Base-by-base conservation (phyloP, 1,284 basidiomycete species). In the Thelephora terrestris region DNA sequence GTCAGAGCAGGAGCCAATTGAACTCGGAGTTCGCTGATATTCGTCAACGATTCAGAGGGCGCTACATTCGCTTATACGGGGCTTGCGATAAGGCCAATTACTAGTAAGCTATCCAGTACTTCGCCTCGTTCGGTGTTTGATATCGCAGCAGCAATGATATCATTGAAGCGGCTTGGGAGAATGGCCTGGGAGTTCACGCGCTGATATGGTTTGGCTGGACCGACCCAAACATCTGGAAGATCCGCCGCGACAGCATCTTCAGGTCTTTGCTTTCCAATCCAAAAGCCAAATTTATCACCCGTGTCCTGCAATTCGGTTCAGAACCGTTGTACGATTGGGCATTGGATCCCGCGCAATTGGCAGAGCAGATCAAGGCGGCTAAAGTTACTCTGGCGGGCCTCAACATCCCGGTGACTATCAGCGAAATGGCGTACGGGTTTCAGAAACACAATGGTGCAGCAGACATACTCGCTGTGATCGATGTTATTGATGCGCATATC, bases 11-110 rank as follows among this genome's bases (percentile, higher is more conserved):
- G n/a, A 49, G 54, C 12, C 67, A 75, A 52, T 66, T 99, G 60
- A 99, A 99, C 71, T 93, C 95, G 66, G 96, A 99, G 71, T 98
- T 99, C 94, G 95, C 96, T 1, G 96, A 99, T 62, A 99, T 99
- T 57, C 78, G 96, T 48, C 92, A 95, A 73, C 93, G 96, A 69
- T 98, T 99, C 75, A 97, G 97, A 77, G 88, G 91, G 7, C 74
- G 86, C 38, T 88, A 87, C 56, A 75, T 88, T 27, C 79, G 85
- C 17, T 60, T 88, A 32, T 88, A 88, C 52, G 79, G 82, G 9
- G 64, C 63, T 23, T 88, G 85, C 57, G 82, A 86, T 53, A 63
- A 67, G 3, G 51, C 63, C 21, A 79, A 76, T n/a, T 84, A 78
- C 66, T 85, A 83, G 81, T 81, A 54, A 56, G 77, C 61, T 4